Percentiles rank a stretch among this genome's conserved stretches.
phyloP scores from a whole-genome alignment of 331 rosid genomes.

The Phaseolus coccineus region DNA sequence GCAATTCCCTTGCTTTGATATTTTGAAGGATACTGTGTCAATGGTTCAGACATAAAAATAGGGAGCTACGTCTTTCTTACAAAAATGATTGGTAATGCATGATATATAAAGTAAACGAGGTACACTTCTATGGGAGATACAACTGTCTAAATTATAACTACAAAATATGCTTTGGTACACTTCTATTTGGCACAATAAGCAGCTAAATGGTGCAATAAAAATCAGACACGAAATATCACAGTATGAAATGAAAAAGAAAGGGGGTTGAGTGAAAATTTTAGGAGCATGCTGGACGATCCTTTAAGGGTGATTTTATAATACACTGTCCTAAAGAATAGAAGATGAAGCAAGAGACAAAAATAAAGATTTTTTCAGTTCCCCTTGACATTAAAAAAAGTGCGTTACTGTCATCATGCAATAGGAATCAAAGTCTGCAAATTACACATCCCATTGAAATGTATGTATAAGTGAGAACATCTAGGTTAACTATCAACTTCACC shows the following conservation, averaged over 20 bases:
- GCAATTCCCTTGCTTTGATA: not conserved
- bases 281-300: constrained; percentile 6
- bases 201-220: constrained; percentile 17
- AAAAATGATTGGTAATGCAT: not conserved
- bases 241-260: constrained; percentile 16
- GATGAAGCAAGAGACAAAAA: not conserved
- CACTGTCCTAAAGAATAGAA: not conserved
- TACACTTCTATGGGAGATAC: not conserved
- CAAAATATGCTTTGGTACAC: not conserved
- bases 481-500: constrained; percentile 4
- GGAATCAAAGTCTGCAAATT: not conserved
- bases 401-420: not conserved
- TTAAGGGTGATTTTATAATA: not conserved
- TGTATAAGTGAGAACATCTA: not conserved
- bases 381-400: not conserved
- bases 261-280: not conserved
- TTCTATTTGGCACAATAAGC: not conserved
- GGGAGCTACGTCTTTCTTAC: not conserved
- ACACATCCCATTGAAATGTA: not conserved
- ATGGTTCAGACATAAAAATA: not conserved
- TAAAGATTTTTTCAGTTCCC: too few relatives aligned
- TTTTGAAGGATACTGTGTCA: not conserved
- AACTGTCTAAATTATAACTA: not conserved
- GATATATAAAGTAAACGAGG: not conserved
- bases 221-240: constrained; percentile 3